A percentile compares a stretch with the other conserved stretches of the same genome.
Evolutionary conservation across 2,329 filamentous ascomycete species (phyloP).

Genomic region (Alternaria atra): DNA sequence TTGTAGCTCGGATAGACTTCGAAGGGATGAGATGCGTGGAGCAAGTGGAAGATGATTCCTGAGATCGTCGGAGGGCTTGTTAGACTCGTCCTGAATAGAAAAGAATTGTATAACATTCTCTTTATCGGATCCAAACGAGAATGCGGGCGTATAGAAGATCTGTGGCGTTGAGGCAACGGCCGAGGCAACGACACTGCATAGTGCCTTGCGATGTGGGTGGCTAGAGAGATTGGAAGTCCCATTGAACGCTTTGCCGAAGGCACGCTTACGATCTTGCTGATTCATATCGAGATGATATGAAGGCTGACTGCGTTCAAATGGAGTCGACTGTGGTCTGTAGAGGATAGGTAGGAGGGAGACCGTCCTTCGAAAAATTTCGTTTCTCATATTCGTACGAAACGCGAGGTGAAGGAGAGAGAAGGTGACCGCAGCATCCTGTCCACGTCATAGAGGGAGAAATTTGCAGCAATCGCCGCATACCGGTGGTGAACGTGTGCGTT

Average conservation of each 20-base stretch:
- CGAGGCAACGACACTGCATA: not conserved
- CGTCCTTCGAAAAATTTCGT: not conserved
- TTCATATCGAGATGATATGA: not conserved
- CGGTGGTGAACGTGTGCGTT: slow-evolving; percentile 7
- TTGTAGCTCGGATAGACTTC: not conserved
- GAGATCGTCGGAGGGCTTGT: not conserved
- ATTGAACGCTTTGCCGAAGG: slow-evolving; percentile 29
- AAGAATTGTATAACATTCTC: slow-evolving; percentile 8
- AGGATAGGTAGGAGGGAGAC: not conserved
- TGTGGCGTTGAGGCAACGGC: slow-evolving; percentile 2
- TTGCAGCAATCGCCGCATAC: not conserved
- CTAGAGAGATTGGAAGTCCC: not conserved
- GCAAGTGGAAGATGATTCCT: not conserved
- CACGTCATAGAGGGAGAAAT: not conserved
- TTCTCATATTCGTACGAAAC: not conserved
- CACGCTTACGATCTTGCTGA: slow-evolving; percentile 24
- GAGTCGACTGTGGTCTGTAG: not conserved
- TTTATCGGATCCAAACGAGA: slow-evolving; percentile 4
- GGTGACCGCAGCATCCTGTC: not conserved
- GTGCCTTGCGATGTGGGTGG: slow-evolving; percentile 8
- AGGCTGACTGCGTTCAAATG: not conserved
- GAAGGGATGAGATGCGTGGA: not conserved
- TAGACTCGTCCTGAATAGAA: not conserved
- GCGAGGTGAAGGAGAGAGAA: not conserved
- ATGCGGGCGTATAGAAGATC: not conserved